A percentile compares a stretch with the other conserved stretches of the same genome.
These are phyloP conservation scores for Hypomyces perniciosus DNA, from an alignment of 2,329 filamentous ascomycete species.

Conservation along the genomic window DNA sequence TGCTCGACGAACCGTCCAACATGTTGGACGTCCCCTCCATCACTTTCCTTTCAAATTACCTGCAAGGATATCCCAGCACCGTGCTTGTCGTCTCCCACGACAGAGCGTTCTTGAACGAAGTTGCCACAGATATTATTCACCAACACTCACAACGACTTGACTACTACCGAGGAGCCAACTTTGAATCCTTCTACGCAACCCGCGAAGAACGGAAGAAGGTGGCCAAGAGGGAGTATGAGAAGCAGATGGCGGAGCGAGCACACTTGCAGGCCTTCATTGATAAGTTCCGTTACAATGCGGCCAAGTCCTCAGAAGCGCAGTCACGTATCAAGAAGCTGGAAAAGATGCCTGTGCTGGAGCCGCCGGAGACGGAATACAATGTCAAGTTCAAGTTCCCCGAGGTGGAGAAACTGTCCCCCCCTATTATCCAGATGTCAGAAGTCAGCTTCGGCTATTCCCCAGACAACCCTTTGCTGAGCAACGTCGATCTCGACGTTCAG, in stretches of 20 bases:
- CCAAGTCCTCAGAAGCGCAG: slow-evolving; percentile 96
- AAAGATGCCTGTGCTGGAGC: slow-evolving; percentile 85
- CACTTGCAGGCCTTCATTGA: slow-evolving; percentile 98
- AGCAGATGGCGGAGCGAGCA: slow-evolving; percentile 88
- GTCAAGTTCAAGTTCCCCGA: slow-evolving; percentile 97
- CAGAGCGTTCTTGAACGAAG: slow-evolving; percentile 96
- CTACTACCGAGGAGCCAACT: slow-evolving; percentile 98
- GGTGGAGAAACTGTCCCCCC: slow-evolving; percentile 93
- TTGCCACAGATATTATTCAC: slow-evolving; percentile 98
- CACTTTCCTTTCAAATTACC: slow-evolving; percentile 93
- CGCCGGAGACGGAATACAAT: slow-evolving; percentile 89
- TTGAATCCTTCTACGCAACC: slow-evolving; percentile 94
- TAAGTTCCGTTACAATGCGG: slow-evolving; percentile 99
- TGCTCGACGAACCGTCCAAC: slow-evolving; percentile 99
- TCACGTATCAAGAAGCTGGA: slow-evolving; percentile 99
- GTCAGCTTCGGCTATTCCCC: slow-evolving; percentile 83
- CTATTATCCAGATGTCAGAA: slow-evolving; percentile 94
- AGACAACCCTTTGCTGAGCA: slow-evolving; percentile 72
- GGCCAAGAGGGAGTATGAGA: slow-evolving; percentile 95
- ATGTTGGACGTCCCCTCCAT: slow-evolving; percentile 99
- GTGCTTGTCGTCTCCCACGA: slow-evolving; percentile 97
- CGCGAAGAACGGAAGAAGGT: slow-evolving; percentile 96
- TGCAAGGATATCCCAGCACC: slow-evolving; percentile 89
- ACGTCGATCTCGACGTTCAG: slow-evolving; percentile 94
- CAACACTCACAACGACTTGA: slow-evolving; percentile 95